Percentiles rank a stretch among this genome's conserved stretches.
phyloP scores from a whole-genome alignment of 306 rosid species.

The Cercis canadensis region DNA sequence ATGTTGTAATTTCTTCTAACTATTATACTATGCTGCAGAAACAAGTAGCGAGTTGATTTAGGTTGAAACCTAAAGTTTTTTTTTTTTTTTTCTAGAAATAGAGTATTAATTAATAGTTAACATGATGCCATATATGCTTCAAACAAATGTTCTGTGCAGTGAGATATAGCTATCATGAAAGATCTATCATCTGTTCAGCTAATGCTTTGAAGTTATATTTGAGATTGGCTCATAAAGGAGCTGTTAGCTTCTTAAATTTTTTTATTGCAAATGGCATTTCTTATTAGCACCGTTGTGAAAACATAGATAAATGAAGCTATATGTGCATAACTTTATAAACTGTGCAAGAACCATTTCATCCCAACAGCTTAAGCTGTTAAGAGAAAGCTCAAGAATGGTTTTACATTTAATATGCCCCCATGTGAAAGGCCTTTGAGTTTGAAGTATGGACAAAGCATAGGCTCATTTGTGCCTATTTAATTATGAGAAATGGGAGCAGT shows the following conservation, averaged over 20 bases:
- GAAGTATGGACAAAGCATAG: too few species aligned
- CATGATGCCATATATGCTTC: background rate
- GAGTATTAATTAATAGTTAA: background rate
- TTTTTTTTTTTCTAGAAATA: background rate
- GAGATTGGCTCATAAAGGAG: constrained; percentile 18
- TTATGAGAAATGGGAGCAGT: too few species aligned
- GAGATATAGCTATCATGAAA: constrained; percentile 1
- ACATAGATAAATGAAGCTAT: background rate
- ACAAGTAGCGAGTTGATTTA: constrained; percentile 15
- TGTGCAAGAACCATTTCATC: too few species aligned
- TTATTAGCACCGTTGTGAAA: background rate
- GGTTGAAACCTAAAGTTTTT: too few species aligned
- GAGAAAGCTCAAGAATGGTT: too few species aligned
- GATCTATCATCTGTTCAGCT: constrained; percentile 4
- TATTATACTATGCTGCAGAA: background rate
- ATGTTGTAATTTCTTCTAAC: constrained; percentile 26
- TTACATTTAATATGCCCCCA: too few species aligned
- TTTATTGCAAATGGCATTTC: constrained; percentile 19
- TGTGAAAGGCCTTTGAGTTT: too few species aligned
- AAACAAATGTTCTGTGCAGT: constrained; percentile 11
- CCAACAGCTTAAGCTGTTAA: too few species aligned
- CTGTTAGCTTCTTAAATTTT: constrained; percentile 12
- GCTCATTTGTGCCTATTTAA: too few species aligned
- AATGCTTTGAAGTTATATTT: constrained; percentile 19
- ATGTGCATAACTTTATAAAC: too few species aligned